phyloP scores from a whole-genome alignment of 1,284 basidiomycete genomes.

The Fomes fomentarius region DNA sequence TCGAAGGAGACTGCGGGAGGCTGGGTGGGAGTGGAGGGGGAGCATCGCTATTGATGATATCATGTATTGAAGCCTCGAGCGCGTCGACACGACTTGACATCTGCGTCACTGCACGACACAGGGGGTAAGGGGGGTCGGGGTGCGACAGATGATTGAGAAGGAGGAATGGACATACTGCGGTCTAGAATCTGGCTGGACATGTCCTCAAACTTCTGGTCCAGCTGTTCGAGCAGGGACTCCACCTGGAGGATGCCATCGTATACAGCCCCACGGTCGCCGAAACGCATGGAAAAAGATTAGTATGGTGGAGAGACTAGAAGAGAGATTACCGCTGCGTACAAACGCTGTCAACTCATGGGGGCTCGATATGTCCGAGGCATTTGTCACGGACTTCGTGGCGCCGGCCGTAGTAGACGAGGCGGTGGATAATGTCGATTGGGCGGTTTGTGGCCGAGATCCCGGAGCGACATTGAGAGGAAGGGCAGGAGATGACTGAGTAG shows the following conservation, averaged over 20 bases:
- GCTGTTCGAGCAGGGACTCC: conserved; percentile 74
- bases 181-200: conserved; percentile 84
- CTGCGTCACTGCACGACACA: conserved; percentile 61
- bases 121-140: conserved; percentile 7
- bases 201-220: conserved; percentile 81
- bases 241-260: conserved; percentile 49
- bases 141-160: conserved; percentile 2
- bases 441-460: conserved; percentile 28
- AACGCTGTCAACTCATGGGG: conserved; percentile 85
- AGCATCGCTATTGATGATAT: conserved; percentile 75
- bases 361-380: conserved; percentile 65
- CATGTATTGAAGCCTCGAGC: conserved; percentile 79
- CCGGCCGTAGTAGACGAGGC: conserved; percentile 23
- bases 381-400: conserved; percentile 22
- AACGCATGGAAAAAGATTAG: conserved; percentile 14
- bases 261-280: conserved; percentile 3
- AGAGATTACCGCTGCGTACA: conserved; percentile 47
- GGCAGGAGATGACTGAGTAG: conserved; percentile 28
- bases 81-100: conserved; percentile 86
- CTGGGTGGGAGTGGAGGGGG: conserved; percentile 29
- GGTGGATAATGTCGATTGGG: conserved; percentile 23
- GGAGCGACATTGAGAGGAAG: conserved; percentile 34
- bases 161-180: conserved; percentile 60
- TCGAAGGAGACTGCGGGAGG: conserved; percentile 35
- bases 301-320: conserved; percentile 6